A percentile compares a stretch with the other conserved stretches of the same genome.
Evolutionary conservation across 805 yeast species (phyloP).

Genomic region (Martiniozyma abietophila): DNA sequence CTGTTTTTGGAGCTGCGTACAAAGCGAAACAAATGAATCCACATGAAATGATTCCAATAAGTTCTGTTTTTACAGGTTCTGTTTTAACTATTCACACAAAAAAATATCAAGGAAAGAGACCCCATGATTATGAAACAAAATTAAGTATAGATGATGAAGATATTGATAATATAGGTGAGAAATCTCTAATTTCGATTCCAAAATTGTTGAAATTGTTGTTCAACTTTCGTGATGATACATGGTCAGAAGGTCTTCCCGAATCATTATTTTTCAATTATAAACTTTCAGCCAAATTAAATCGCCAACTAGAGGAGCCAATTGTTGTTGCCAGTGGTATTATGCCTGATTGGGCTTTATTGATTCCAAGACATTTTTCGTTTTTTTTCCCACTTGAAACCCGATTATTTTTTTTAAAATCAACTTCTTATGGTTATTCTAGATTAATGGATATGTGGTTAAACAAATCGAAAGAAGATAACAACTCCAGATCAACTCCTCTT

Average conservation of each 20-base stretch:
- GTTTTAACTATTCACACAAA: constrained; percentile 42
- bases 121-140: constrained; percentile 25
- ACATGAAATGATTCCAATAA: constrained; percentile 31
- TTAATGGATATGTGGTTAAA: constrained; percentile 68
- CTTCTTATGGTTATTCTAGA: constrained; percentile 87
- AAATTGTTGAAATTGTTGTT: constrained; percentile 40
- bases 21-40: constrained; percentile 34
- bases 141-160: constrained; percentile 22
- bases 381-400: constrained; percentile 79
- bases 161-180: constrained; percentile 27
- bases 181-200: constrained; percentile 32
- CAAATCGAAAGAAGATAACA: constrained; percentile 27
- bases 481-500: constrained; percentile 25
- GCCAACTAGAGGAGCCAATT: constrained; percentile 85
- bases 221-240: constrained; percentile 26
- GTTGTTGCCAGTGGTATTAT: constrained; percentile 78
- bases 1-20: constrained; percentile 69
- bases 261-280: constrained; percentile 61
- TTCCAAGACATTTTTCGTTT: constrained; percentile 72
- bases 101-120: constrained; percentile 15
- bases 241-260: constrained; percentile 4
- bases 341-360: constrained; percentile 74
- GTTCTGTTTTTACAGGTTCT: constrained; percentile 48
- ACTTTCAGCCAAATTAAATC: constrained; percentile 72
- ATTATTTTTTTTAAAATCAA: constrained; percentile 66